Evolutionary conservation across 1,284 basidiomycete genomes (phyloP), one percentile per base, ranked within the genome.

Genomic region (Puccinia horiana): DNA sequence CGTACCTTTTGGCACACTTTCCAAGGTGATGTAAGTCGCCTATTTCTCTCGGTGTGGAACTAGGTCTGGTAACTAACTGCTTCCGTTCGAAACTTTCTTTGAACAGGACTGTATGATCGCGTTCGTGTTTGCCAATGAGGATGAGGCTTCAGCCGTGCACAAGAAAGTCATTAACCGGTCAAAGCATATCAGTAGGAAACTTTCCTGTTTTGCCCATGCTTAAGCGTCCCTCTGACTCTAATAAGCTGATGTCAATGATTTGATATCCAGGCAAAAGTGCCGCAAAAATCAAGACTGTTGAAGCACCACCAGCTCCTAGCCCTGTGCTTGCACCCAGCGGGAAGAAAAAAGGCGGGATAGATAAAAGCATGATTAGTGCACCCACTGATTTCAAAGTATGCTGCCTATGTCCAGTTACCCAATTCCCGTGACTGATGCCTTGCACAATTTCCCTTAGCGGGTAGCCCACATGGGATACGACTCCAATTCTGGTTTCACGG

Each of bases 391-490:
- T 80, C 32, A 72, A 73, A 63, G 78, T 80, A 56, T 29, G 78
- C 47, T 20, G 23, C 29, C 37, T 29, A 23, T 52, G 2, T n/a
- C 16, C 42, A 9, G 29, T 32, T 37, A 23, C 42, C 29, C 29
- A n/a, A 47, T 52, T 77, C 63, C 61, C 12, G 32, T 8, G 37
- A 20, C 69, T 49, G 5, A 49, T 69, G 40, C 6, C 35, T n/a
- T 37, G 23, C 44, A 65, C 23, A 3, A 26, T 47, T 63, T 70
- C 52, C 20, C 32, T 29, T 90, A 91, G 84, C 96, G 98, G 86
- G 90, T 97, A 65, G 94, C 93, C 0, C 96, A 98, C 86, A 97
- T 99, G 93, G 95, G 95, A 35, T 98, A 93, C 87, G 93, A 96
- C 84, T 87, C 91, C 0, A 91, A 96, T 84, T 91, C 91, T 56